phyloP scores from a whole-genome alignment of 257 asterid genomes.

The Penstemon newberryi region DNA sequence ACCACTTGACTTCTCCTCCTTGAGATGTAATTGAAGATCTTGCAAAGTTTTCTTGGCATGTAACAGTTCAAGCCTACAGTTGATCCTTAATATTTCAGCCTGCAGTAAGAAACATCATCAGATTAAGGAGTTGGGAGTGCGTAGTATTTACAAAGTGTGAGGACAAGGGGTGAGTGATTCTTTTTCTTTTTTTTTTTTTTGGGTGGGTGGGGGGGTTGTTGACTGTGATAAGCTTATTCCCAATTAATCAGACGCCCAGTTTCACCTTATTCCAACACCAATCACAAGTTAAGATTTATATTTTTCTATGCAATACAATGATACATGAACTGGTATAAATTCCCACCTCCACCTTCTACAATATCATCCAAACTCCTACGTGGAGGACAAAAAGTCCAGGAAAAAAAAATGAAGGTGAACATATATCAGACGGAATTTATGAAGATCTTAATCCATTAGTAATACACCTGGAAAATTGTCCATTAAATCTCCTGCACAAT shows the following conservation, averaged over 20 bases:
- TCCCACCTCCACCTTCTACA: conserved; percentile 19
- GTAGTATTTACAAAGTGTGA: not conserved
- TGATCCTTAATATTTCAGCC: conserved; percentile 61
- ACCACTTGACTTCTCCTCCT: conserved; percentile 33
- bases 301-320: not conserved
- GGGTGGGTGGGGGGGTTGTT: not conserved
- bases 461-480: not conserved
- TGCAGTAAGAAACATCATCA: conserved; percentile 43
- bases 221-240: not conserved
- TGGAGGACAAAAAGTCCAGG: not conserved
- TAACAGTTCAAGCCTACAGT: conserved; percentile 62
- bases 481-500: not conserved
- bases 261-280: not conserved
- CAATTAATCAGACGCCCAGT: not conserved
- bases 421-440: too few species aligned
- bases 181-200: too few species aligned
- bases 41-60: conserved; percentile 51
- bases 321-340: not conserved
- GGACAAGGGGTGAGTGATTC: not conserved
- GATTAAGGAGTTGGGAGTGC: conserved; percentile 4
- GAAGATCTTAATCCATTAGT: conserved; percentile 7
- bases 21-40: conserved; percentile 38
- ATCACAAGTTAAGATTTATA: not conserved
- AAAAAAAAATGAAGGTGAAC: conserved; percentile 1
- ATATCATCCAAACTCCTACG: not conserved